Conservation (phyloP, 768 basidiomycete genomes). For the Phanerochaete carnosa region DNA sequence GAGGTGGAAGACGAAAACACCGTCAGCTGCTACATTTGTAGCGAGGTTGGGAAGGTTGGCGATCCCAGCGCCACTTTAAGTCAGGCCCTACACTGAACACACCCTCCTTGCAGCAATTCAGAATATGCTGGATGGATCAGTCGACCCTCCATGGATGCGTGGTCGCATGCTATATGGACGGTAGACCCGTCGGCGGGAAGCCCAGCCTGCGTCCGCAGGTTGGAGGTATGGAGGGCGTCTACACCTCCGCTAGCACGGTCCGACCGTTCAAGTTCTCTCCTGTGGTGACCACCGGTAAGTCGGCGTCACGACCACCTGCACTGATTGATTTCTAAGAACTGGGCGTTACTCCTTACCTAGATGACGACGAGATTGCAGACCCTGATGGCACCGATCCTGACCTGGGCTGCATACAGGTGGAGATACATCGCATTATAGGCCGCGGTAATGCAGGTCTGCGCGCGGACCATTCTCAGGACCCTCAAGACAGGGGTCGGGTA, state of each 20-base stretch:
- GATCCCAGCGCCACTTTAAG: background rate
- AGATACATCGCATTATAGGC: background rate
- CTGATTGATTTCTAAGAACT: background rate
- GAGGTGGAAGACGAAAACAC: conserved; percentile 7
- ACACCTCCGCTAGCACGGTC: background rate
- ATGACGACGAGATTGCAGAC: conserved; percentile 7
- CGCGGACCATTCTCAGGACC: background rate
- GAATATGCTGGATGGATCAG: background rate
- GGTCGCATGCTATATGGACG: conserved; percentile 9
- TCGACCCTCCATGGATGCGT: background rate
- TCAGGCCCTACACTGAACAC: background rate
- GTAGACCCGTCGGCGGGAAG: conserved; percentile 1
- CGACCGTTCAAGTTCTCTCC: conserved; percentile 6
- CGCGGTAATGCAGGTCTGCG: background rate
- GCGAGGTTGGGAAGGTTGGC: conserved; percentile 9
- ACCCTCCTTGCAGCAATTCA: background rate
- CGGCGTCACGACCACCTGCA: too few relatives aligned
- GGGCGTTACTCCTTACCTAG: too few relatives aligned
- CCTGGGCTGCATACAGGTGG: conserved; percentile 7
- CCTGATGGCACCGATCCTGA: conserved; percentile 2
- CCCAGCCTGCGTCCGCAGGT: background rate
- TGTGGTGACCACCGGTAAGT: background rate
- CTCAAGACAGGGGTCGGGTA: background rate
- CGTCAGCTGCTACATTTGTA: conserved; percentile 11
- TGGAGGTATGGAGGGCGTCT: conserved; percentile 1